Base-by-base conservation (phyloP, 805 yeast genomes). In the Sugiyamaella floridensis region DNA sequence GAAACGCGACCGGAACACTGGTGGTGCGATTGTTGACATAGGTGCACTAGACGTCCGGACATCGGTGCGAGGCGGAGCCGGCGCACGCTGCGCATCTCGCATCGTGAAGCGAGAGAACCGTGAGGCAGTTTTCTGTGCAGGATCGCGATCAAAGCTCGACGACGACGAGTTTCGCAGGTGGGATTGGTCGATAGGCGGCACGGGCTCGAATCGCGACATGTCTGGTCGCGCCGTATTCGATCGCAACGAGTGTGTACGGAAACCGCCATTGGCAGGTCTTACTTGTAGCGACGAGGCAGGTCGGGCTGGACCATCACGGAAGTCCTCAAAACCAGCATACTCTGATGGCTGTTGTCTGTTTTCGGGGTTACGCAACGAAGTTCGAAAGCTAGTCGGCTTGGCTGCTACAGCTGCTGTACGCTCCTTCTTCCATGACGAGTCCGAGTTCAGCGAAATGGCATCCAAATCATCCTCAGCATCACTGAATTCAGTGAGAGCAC, bases 1-100 rank as follows among this genome's bases (percentile, higher is more conserved):
- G 43, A 67, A 56, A 9, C 70, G 60, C n/a, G 68, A 64, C 32
- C 51, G 47, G 62, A 66, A 66, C 12, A 44, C 45, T 43, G 10
- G 49, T 52, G 51, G 37, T 37, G 41, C 43, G 26, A 19, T 32
- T 29, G 40, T 19, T 12, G 48, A 19, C 32, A 20, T 22, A 41
- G 45, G 50, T 22, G 32, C 52, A 14, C 19, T 32, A 2, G 29
- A 34, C 28, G 19, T 48, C 29, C 47, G 22, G 8, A 42, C 37
- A 12, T 28, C 46, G 32, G 50, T 28, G 18, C 43, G 32, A 37
- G 44, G 15, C n/a, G 42, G 15, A 26, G 8, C 9, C 34, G 50
- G 43, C 32, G 10, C 32, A 37, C 19, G 47, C 20, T 15, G 43
- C 2, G 43, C 12, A 20, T 47, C 50, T 5, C 53, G 45, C 49